Base-by-base conservation (phyloP, 441 rosid genomes). In the Populus tomentosa region DNA sequence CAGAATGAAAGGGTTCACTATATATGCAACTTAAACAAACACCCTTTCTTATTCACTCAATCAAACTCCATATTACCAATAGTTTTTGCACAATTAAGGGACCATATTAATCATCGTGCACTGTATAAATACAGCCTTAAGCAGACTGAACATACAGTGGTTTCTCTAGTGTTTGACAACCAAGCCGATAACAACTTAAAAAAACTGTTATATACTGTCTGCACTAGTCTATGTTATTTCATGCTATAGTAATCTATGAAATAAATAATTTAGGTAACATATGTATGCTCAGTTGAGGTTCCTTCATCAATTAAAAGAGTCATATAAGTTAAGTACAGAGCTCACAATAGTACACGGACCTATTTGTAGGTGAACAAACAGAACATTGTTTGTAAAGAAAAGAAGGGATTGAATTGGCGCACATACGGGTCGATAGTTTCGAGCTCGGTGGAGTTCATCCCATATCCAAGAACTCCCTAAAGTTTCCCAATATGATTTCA, bases 381-480 rank as follows among this genome's bases (percentile, higher is more conserved):
- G 56, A 56, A 69, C 70, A 40, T 13, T 36, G 24, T 71, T 71
- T 33, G 64, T 10, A 13, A 59, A 5, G 70, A 28, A 75, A 69
- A 56, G 67, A 71, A 76, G 69, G 72, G 10, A 79, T 66, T 13
- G 46, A 69, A 72, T 72, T 61, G 77, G 61, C 61, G 64, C 75
- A 83, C 97, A 84, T 75, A 96, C 99, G 74, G 99, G 99, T 59
- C 99, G 84, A 74, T 90, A 96, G 85, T 96, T 92, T 76, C 98
- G 90, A 84, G 91, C 90, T 77, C 77, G 82, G 68, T 85, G 86
- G 67, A 96, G 97, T 83, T 96, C 99, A 70, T 92, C 89, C 99
- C 98, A 94, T 78, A 94, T 89, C 99, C 98, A 96, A 63, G 99
- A 96, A 65, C 74, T 86, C 79, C 78, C 84, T 78, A 96, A 81